Conservation (phyloP, 495 filamentous ascomycete genomes). For the Aspergillus ostianus region DNA sequence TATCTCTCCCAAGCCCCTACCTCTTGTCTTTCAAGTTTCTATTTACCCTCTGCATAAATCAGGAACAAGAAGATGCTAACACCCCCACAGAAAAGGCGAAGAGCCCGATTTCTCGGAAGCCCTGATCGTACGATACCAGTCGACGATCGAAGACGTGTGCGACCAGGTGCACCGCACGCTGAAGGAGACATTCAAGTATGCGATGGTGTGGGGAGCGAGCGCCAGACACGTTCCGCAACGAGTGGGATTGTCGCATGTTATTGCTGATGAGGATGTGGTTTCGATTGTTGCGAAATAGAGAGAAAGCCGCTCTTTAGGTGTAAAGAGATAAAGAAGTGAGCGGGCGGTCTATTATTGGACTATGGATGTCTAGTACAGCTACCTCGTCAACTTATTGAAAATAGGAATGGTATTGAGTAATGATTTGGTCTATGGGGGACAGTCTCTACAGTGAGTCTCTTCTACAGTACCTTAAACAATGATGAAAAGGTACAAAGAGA, state of each 20-base stretch:
- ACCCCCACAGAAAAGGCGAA: conserved; percentile 63
- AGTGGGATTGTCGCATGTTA: conserved; percentile 81
- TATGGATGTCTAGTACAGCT: not conserved
- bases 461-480: no score
- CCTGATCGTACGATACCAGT: conserved; percentile 83
- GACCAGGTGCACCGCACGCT: conserved; percentile 91
- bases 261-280: conserved; percentile 96
- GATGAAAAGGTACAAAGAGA: no score
- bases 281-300: conserved; percentile 68
- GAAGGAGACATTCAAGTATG: conserved; percentile 99
- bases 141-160: conserved; percentile 95
- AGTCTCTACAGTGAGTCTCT: no score
- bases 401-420: no score
- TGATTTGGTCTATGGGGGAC: no score
- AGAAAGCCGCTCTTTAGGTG: no score
- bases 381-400: no score
- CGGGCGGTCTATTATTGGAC: not conserved
- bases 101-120: conserved; percentile 93
- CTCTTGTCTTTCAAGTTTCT: no score
- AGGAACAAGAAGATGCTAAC: conserved; percentile 11
- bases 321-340: conserved; percentile 10
- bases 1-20: conserved; percentile 19
- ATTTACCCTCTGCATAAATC: not conserved
- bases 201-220: conserved; percentile 95
- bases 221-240: conserved; percentile 93